These are phyloP conservation scores for Udeniomyces megalosporus DNA, from an alignment of 768 basidiomycete species.

Conservation along the genomic window DNA sequence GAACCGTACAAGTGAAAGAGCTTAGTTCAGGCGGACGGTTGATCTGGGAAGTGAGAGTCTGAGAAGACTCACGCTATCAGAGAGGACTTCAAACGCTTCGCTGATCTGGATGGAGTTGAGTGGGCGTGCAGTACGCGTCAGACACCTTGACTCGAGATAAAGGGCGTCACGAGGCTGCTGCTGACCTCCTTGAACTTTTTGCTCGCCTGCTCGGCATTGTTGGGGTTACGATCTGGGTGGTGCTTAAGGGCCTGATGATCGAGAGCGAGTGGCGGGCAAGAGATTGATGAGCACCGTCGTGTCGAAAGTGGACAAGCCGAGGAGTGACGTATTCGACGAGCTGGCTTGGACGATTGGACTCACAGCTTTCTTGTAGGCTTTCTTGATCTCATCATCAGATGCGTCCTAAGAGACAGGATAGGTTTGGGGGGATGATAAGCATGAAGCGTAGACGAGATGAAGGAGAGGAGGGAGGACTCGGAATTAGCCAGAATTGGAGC, in stretches of 20 bases:
- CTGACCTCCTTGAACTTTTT: constrained; percentile 87
- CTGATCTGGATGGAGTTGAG: constrained; percentile 43
- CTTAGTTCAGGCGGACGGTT: constrained; percentile 3
- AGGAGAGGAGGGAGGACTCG: not conserved
- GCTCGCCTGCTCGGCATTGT: constrained; percentile 65
- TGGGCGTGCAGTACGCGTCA: constrained; percentile 1
- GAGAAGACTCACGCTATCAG: constrained; percentile 36
- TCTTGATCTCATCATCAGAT: constrained; percentile 66
- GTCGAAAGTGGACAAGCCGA: constrained; percentile 4
- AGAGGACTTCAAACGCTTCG: constrained; percentile 91
- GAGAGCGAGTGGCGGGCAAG: constrained; percentile 92
- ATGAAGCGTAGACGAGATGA: not conserved
- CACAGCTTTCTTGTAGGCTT: constrained; percentile 80
- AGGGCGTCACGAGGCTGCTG: too few species aligned
- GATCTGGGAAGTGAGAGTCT: not conserved
- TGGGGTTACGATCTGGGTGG: constrained; percentile 79
- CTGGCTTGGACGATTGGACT: constrained; percentile 25
- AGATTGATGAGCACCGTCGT: too few species aligned
- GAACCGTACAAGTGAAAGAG: not conserved
- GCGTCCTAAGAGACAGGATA: constrained; percentile 31
- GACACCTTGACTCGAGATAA: constrained; percentile 2
- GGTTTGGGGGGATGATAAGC: not conserved
- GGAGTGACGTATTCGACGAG: not conserved
- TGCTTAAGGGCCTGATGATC: constrained; percentile 61
- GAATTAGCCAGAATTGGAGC: not conserved